These are phyloP conservation scores for Colletotrichum sojae DNA, from an alignment of 2,329 filamentous ascomycete species.

Conservation along the genomic window DNA sequence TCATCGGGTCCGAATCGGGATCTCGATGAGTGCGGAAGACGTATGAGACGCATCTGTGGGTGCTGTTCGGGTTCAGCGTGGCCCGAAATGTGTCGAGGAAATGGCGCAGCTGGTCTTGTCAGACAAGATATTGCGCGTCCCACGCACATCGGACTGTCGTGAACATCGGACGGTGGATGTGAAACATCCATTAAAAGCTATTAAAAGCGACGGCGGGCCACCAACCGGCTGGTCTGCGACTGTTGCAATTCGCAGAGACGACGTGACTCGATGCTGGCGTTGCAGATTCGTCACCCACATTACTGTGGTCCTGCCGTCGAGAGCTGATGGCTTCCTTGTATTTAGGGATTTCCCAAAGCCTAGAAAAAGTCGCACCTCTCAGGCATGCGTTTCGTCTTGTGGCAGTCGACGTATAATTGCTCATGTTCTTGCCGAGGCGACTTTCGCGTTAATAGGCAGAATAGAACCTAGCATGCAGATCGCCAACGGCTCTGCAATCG, in stretches of 20 bases:
- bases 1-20: neutral
- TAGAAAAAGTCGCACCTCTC: neutral
- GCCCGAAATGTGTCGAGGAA: constrained; percentile 16
- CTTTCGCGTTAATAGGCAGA: constrained; percentile 1
- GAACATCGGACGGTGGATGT: constrained; percentile 26
- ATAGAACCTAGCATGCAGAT: constrained; percentile 6
- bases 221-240: constrained; percentile 34
- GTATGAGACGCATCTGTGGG: constrained; percentile 9
- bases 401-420: constrained; percentile 9
- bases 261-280: constrained; percentile 36
- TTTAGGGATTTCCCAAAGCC: neutral
- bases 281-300: constrained; percentile 34
- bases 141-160: constrained; percentile 10
- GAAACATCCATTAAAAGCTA: constrained; percentile 40
- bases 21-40: neutral
- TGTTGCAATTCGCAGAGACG: constrained; percentile 11
- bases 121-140: constrained; percentile 31
- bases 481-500: constrained; percentile 29
- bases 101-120: constrained; percentile 34
- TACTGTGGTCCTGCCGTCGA: neutral
- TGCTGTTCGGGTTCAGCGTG: constrained; percentile 1
- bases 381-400: constrained; percentile 11
- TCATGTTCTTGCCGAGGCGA: neutral
- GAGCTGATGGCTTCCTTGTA: no score
- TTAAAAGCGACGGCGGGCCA: constrained; percentile 36